These are phyloP conservation scores for Neonectria faginata DNA, from an alignment of 2,329 filamentous ascomycete genomes.

Conservation along the genomic window DNA sequence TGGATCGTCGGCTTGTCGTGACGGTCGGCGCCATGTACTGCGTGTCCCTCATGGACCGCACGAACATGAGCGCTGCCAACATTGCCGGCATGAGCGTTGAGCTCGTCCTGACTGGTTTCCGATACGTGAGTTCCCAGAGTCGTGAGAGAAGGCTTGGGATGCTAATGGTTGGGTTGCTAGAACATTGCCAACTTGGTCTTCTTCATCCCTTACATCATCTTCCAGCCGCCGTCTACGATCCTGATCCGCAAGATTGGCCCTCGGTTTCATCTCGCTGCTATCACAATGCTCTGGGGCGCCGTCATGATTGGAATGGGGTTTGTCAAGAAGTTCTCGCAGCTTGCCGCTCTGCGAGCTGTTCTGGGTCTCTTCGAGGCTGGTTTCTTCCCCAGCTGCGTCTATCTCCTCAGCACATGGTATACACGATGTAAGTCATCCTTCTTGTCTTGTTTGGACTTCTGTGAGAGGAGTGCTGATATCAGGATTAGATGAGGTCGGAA, in stretches of 20 bases:
- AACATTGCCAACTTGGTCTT: conserved; percentile 79
- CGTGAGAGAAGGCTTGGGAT: accelerated
- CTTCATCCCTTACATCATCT: conserved; percentile 78
- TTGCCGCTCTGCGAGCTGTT: conserved; percentile 68
- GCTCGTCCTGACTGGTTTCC: conserved; percentile 58
- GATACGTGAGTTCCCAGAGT: conserved; percentile 54
- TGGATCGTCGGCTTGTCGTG: conserved; percentile 74
- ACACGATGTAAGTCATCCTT: conserved; percentile 65
- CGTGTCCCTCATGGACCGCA: conserved; percentile 81
- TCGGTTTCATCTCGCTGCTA: conserved; percentile 64
- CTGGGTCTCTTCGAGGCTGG: conserved; percentile 76
- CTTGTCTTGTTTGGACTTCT: accelerated
- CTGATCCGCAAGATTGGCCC: conserved; percentile 75
- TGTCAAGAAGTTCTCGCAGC: conserved; percentile 60
- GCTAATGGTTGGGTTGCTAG: conserved; percentile 44
- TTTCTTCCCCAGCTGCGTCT: conserved; percentile 78
- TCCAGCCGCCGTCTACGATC: conserved; percentile 78
- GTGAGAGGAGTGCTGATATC: conserved; percentile 10
- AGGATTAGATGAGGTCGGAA: conserved; percentile 71
- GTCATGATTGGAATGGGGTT: conserved; percentile 77
- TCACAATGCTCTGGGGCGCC: conserved; percentile 69
- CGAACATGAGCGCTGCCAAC: conserved; percentile 78
- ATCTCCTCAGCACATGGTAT: conserved; percentile 81
- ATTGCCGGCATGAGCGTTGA: conserved; percentile 73
- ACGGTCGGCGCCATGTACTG: conserved; percentile 78